phyloP scores from a whole-genome alignment of 2,329 filamentous ascomycete species.

The Coniella vitis region DNA sequence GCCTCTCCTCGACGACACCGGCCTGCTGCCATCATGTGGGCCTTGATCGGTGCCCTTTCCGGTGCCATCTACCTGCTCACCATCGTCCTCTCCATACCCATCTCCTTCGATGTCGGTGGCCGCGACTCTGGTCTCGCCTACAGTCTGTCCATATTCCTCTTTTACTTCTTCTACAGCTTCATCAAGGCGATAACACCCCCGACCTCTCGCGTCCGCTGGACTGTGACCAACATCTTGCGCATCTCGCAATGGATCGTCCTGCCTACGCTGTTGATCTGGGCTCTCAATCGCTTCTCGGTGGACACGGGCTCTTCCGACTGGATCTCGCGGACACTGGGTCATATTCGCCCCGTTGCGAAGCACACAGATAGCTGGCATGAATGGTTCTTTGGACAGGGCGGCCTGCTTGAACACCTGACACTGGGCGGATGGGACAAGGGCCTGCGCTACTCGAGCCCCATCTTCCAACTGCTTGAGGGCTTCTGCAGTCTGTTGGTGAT shows the following conservation, averaged over 20 bases:
- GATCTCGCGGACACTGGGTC: slow-evolving; percentile 72
- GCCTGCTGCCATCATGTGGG: slow-evolving; percentile 57
- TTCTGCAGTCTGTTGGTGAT: slow-evolving; percentile 97
- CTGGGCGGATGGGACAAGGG: slow-evolving; percentile 86
- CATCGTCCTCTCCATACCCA: slow-evolving; percentile 90
- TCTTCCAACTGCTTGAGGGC: slow-evolving; percentile 91
- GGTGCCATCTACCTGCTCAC: slow-evolving; percentile 81
- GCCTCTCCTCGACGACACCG: not conserved
- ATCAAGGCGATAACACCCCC: slow-evolving; percentile 77
- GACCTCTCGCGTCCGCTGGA: slow-evolving; percentile 65
- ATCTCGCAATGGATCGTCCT: slow-evolving; percentile 82
- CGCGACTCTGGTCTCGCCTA: slow-evolving; percentile 90
- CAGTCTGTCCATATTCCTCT: slow-evolving; percentile 79
- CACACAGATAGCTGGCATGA: slow-evolving; percentile 62
- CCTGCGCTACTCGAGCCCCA: slow-evolving; percentile 81
- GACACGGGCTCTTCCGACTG: slow-evolving; percentile 72
- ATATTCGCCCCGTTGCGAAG: slow-evolving; percentile 50
- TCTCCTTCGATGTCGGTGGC: slow-evolving; percentile 96
- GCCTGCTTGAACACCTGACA: slow-evolving; percentile 70
- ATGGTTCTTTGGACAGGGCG: slow-evolving; percentile 84
- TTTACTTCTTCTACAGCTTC: slow-evolving; percentile 83
- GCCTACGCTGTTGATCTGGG: slow-evolving; percentile 85
- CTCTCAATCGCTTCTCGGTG: slow-evolving; percentile 88
- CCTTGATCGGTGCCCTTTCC: slow-evolving; percentile 71
- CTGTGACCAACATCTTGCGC: slow-evolving; percentile 61